Evolutionary conservation across 345 rosid species (phyloP).

Genomic region (Iberis pinnata): DNA sequence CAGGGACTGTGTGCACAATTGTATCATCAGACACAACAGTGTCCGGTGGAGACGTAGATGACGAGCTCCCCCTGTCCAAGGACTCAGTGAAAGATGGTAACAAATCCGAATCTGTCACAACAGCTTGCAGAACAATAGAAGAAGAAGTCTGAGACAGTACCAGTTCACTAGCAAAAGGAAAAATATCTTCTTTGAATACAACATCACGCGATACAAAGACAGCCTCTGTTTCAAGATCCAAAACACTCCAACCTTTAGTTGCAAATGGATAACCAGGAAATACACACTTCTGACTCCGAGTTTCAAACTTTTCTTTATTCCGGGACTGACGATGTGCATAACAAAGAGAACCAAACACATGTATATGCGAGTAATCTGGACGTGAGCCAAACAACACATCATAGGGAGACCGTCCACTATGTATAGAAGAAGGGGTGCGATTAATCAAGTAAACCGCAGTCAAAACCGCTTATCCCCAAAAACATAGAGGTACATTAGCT

Average conservation of each 20-base stretch:
- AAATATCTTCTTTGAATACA: background rate
- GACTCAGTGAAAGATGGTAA: too few species aligned
- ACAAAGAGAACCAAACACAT: background rate
- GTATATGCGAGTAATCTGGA: background rate
- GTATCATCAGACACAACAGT: too few species aligned
- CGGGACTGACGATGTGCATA: background rate
- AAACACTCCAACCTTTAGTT: background rate
- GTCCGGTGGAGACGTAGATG: too few species aligned
- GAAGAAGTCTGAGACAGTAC: too few species aligned
- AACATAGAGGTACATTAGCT: background rate
- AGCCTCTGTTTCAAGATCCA: background rate
- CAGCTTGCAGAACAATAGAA: too few species aligned
- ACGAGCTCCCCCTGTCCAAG: too few species aligned
- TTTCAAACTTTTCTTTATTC: background rate
- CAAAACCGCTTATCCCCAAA: background rate
- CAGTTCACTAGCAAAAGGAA: background rate
- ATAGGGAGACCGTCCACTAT: background rate
- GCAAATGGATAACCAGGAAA: background rate
- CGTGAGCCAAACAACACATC: background rate
- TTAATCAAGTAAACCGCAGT: too few species aligned
- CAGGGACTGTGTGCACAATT: too few species aligned
- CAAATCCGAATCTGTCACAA: too few species aligned
- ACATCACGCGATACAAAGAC: background rate
- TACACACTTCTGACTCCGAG: background rate
- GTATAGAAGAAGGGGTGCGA: background rate